Conservation (phyloP, 345 rosid genomes). For the Eucalyptus grandis region DNA sequence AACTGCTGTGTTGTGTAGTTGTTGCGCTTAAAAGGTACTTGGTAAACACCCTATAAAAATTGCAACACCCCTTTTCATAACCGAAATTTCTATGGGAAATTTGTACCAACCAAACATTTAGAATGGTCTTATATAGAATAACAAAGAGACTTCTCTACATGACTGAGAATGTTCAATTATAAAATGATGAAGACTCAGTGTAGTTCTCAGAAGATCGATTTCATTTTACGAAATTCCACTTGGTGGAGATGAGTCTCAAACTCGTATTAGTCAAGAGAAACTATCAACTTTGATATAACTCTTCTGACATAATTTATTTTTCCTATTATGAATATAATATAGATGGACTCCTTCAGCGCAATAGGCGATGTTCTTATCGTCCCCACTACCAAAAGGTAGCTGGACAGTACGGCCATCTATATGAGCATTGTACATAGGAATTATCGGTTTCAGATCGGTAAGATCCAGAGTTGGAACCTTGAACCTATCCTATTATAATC, state of each 20-base stretch:
- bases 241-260: background rate
- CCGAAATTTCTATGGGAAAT: background rate
- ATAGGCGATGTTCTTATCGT: background rate
- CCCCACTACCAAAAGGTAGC: background rate
- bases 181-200: background rate
- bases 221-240: background rate
- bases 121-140: background rate
- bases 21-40: background rate
- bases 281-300: background rate
- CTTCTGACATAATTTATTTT: background rate
- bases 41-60: background rate
- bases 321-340: background rate
- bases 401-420: background rate
- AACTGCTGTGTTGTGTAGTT: background rate
- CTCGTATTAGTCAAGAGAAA: background rate
- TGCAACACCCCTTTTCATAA: background rate
- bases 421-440: background rate
- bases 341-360: background rate
- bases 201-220: background rate
- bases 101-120: background rate
- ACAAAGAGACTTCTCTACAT: background rate
- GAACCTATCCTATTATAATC: accelerated
- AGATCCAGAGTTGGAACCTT: accelerated
- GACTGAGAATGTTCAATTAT: background rate
- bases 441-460: no score